Evolutionary conservation across 192 early-diverging fungal genomes (phyloP).

Genomic region (Backusella luteola): DNA sequence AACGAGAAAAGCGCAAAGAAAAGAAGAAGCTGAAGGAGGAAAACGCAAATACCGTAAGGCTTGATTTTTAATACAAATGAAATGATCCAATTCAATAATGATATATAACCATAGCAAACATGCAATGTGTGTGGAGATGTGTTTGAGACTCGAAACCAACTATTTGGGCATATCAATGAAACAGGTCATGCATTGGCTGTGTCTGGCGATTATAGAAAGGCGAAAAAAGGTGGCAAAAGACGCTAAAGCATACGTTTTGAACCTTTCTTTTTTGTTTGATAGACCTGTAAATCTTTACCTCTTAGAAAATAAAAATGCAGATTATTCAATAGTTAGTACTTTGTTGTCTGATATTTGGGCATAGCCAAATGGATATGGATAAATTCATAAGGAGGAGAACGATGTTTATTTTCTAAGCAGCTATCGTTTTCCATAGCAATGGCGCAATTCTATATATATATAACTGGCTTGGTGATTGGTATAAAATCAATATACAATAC

Average conservation of each 20-base stretch:
- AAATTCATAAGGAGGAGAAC: too few relatives aligned
- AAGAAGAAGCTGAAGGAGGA: conserved; percentile 57
- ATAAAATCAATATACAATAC: too few relatives aligned
- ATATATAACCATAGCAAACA: conserved; percentile 15
- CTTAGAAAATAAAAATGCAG: neutral
- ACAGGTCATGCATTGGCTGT: conserved; percentile 80
- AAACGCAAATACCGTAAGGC: conserved; percentile 24
- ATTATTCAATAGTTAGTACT: too few relatives aligned
- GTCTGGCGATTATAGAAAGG: neutral
- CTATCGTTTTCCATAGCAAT: too few relatives aligned
- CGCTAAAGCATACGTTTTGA: neutral
- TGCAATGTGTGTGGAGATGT: conserved; percentile 79
- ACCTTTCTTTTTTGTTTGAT: neutral
- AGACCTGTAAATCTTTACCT: neutral
- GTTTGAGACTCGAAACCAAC: conserved; percentile 79
- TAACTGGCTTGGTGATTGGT: too few relatives aligned
- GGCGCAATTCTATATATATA: too few relatives aligned
- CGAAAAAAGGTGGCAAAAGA: conserved; percentile 12
- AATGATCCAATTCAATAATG: neutral
- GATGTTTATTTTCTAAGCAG: too few relatives aligned
- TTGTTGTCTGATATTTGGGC: too few relatives aligned
- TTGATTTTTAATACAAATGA: neutral
- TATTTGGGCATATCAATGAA: conserved; percentile 86
- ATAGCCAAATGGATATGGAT: too few relatives aligned
- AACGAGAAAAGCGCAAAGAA: conserved; percentile 62